Evolutionary conservation across 306 rosid genomes (phyloP).

Genomic region (Styphnolobium japonicum): DNA sequence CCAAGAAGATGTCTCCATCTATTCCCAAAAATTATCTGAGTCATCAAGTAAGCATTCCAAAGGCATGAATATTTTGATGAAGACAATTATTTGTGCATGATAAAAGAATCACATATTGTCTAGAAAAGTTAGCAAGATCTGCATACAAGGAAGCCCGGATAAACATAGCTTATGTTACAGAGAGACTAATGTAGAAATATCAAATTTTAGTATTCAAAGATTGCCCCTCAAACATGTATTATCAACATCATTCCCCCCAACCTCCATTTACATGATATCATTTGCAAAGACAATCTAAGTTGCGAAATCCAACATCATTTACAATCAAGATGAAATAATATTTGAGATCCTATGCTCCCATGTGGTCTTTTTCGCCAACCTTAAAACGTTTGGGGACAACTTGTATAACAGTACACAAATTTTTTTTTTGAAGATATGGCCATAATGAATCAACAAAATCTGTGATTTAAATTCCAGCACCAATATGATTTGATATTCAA

Average conservation of each 20-base stretch:
- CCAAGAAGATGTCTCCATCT: conserved; percentile 96
- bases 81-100: not conserved
- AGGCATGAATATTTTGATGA: conserved; percentile 5
- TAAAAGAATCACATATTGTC: not conserved
- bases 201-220: conserved; percentile 15
- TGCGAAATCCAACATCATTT: conserved; percentile 10
- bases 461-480: not conserved
- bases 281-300: not conserved
- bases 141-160: conserved; percentile 5
- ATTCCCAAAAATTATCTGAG: conserved; percentile 94
- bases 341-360: not conserved
- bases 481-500: conserved; percentile 10
- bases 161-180: not conserved
- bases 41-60: conserved; percentile 30
- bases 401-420: not conserved
- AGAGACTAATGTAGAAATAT: conserved; percentile 3
- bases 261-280: not conserved
- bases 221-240: not conserved
- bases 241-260: conserved; percentile 4
- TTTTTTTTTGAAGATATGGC: not conserved
- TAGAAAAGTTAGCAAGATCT: not conserved
- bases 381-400: not conserved
- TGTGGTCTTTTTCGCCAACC: not conserved
- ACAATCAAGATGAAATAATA: not conserved
- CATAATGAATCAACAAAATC: not conserved